Evolutionary conservation across 345 rosid species (phyloP).

Genomic region (Jatropha curcas): DNA sequence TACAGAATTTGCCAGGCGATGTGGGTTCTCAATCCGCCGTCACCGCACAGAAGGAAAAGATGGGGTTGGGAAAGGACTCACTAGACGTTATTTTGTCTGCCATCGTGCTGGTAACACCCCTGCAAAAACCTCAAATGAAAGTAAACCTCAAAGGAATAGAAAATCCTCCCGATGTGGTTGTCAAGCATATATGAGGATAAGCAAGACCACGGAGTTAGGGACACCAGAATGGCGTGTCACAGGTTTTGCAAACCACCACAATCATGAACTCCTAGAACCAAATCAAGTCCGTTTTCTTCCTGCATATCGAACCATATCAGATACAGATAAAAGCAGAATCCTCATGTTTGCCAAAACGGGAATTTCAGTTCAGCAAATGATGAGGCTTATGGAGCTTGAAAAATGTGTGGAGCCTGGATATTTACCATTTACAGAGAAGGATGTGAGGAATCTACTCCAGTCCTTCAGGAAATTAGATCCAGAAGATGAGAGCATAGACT

Average conservation of each 20-base stretch:
- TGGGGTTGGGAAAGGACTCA: slow-evolving; percentile 93
- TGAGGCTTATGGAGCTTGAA: slow-evolving; percentile 98
- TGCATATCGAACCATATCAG: slow-evolving; percentile 90
- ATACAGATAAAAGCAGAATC: slow-evolving; percentile 81
- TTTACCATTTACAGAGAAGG: slow-evolving; percentile 93
- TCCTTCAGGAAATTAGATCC: slow-evolving; percentile 80
- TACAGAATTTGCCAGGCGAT: slow-evolving; percentile 77
- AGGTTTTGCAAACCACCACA: slow-evolving; percentile 86
- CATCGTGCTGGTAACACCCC: slow-evolving; percentile 99
- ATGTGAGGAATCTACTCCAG: slow-evolving; percentile 94
- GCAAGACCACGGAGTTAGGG: slow-evolving; percentile 74
- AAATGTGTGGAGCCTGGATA: slow-evolving; percentile 95
- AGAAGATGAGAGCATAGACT: slow-evolving; percentile 86
- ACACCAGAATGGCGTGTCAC: slow-evolving; percentile 90
- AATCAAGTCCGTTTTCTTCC: slow-evolving; percentile 97
- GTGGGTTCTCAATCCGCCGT: slow-evolving; percentile 92
- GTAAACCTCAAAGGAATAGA: slow-evolving; percentile 84
- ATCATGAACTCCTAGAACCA: slow-evolving; percentile 84
- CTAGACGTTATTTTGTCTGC: slow-evolving; percentile 94
- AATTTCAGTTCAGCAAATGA: slow-evolving; percentile 97
- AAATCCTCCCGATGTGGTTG: slow-evolving; percentile 95
- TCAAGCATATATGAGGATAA: slow-evolving; percentile 84
- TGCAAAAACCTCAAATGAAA: slow-evolving; percentile 56
- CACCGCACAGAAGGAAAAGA: slow-evolving; percentile 98
- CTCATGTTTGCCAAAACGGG: slow-evolving; percentile 98